These are phyloP conservation scores for Phytophthora constricta DNA, from an alignment of 352 stramenopile species.

Conservation along the genomic window DNA sequence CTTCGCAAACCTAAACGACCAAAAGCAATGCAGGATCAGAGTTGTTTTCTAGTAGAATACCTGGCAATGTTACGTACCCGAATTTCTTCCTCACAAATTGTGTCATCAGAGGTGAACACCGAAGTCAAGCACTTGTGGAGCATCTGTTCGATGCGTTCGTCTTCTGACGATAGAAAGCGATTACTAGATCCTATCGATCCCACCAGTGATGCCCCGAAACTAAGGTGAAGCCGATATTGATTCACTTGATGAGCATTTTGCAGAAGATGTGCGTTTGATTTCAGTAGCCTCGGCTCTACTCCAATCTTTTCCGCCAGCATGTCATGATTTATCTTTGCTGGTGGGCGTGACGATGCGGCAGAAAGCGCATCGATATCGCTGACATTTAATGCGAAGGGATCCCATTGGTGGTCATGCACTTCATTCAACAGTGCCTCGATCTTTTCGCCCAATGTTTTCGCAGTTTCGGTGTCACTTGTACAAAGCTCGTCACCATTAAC, in stretches of 20 bases:
- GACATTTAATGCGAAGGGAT: conserved; percentile 38
- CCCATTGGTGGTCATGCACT: conserved; percentile 5
- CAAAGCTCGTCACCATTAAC: conserved; percentile 1
- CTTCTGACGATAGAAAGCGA: conserved; percentile 67
- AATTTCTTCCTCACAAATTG: conserved; percentile 56
- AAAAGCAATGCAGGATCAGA: conserved; percentile 6
- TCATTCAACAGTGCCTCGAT: conserved; percentile 46
- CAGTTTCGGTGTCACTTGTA: conserved; percentile 10
- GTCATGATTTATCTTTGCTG: conserved; percentile 17
- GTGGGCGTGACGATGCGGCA: background rate
- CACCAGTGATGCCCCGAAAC: conserved; percentile 18
- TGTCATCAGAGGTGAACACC: conserved; percentile 83
- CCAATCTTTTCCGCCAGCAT: conserved; percentile 41
- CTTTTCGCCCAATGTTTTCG: conserved; percentile 29
- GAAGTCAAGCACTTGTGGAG: conserved; percentile 85
- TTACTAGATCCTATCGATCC: conserved; percentile 24
- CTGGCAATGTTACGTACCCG: conserved; percentile 40
- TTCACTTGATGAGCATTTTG: conserved; percentile 52
- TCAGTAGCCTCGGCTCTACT: conserved; percentile 46
- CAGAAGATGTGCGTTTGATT: conserved; percentile 46
- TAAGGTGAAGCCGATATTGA: conserved; percentile 42
- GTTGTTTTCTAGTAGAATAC: background rate
- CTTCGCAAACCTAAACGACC: conserved; percentile 56
- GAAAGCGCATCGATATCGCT: conserved; percentile 29
- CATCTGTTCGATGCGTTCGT: conserved; percentile 80